phyloP scores from a whole-genome alignment of 805 yeast genomes.

The Schizosaccharomyces osmophilus region DNA sequence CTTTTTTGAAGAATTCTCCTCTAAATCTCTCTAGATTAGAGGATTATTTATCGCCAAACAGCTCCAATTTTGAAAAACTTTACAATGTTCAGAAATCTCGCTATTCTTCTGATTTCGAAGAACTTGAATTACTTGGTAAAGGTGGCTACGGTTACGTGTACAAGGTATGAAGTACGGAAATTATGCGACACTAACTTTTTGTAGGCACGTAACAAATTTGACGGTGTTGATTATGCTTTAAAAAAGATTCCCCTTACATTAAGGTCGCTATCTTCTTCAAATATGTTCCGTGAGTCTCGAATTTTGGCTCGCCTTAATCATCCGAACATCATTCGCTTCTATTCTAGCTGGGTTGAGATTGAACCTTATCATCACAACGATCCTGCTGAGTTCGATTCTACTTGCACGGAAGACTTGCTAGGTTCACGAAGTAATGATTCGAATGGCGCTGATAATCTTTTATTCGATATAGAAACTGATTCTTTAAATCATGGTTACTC shows the following conservation, averaged over 20 bases:
- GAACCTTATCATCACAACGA: neutral
- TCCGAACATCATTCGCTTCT: constrained; percentile 2
- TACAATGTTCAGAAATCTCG: neutral
- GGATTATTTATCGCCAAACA: too few relatives aligned
- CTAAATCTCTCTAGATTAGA: too few relatives aligned
- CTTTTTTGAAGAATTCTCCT: too few relatives aligned
- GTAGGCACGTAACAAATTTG: constrained; percentile 1
- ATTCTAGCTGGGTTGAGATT: constrained; percentile 1
- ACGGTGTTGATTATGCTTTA: constrained; percentile 1
- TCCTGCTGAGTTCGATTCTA: neutral
- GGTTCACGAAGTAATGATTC: neutral
- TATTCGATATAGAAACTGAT: neutral
- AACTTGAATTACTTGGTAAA: neutral
- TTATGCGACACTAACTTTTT: neutral
- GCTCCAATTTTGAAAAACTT: neutral
- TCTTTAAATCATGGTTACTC: neutral
- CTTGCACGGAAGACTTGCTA: neutral
- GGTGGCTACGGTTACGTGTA: constrained; percentile 3
- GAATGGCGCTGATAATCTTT: neutral
- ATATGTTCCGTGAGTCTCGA: neutral
- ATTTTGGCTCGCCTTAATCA: constrained; percentile 1
- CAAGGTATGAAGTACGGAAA: neutral
- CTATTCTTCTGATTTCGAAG: neutral
- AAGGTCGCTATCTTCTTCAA: neutral
- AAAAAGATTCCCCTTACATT: neutral